phyloP scores from a whole-genome alignment of 2,329 filamentous ascomycete species.

The Periconia macrospinosa region DNA sequence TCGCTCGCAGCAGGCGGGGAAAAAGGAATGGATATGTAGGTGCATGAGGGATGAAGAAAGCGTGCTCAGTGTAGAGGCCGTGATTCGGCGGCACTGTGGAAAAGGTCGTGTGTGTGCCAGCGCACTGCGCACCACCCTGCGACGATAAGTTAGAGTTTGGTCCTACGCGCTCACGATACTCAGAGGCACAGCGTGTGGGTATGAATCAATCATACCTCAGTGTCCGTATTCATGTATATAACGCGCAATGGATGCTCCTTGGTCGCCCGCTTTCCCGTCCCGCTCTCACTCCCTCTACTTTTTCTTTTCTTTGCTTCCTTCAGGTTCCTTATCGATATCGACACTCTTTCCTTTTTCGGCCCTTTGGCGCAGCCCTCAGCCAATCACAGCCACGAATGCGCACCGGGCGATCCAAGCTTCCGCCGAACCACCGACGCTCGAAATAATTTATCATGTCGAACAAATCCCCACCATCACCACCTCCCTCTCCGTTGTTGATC shows the following conservation, averaged over 20 bases:
- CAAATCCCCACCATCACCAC: not conserved
- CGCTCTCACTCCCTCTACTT: not conserved
- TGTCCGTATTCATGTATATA: too few relatives aligned
- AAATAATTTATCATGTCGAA: not conserved
- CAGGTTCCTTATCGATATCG: slow-evolving; percentile 1
- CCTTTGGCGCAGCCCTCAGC: not conserved
- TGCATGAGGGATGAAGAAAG: slow-evolving; percentile 37
- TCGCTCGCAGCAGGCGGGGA: too few relatives aligned
- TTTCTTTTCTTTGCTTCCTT: not conserved
- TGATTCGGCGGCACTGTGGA: slow-evolving; percentile 20
- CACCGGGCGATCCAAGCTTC: not conserved
- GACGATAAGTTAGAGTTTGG: slow-evolving; percentile 7
- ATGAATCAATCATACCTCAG: too few relatives aligned
- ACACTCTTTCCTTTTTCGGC: not conserved
- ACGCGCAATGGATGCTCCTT: too few relatives aligned
- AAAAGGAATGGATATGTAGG: not conserved
- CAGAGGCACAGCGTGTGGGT: not conserved
- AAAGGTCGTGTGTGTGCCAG: slow-evolving; percentile 32
- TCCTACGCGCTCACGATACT: slow-evolving; percentile 13
- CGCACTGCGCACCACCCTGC: slow-evolving; percentile 5
- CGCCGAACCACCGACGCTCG: not conserved
- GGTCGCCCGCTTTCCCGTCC: too few relatives aligned
- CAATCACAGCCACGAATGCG: not conserved
- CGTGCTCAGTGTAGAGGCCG: slow-evolving; percentile 28
- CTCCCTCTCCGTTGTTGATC: not conserved